Evolutionary conservation across 2,329 filamentous ascomycete genomes (phyloP).

Genomic region (Graphilbum fragrans): DNA sequence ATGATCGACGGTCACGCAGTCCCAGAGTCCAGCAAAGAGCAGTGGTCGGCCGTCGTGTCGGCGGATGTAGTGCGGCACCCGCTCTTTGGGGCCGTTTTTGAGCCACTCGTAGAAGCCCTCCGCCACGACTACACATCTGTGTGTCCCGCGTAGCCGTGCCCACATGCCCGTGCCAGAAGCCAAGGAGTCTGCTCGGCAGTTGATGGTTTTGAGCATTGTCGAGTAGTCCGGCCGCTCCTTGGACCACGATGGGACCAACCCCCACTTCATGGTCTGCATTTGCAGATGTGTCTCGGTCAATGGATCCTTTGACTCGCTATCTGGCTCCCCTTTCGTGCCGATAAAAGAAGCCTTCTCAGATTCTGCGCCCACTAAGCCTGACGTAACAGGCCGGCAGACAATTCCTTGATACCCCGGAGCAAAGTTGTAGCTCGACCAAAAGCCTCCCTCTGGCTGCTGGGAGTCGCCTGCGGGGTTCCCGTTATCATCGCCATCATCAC

Average conservation of each 20-base stretch:
- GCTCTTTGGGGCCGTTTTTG: slow-evolving; percentile 64
- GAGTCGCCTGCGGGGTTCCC: slow-evolving; percentile 51
- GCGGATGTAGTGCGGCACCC: slow-evolving; percentile 73
- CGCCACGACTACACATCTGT: slow-evolving; percentile 76
- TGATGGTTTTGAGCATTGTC: slow-evolving; percentile 77
- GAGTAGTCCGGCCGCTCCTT: slow-evolving; percentile 70
- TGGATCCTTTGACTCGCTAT: slow-evolving; percentile 3
- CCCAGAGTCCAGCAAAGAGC: slow-evolving; percentile 88
- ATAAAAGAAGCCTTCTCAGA: no score
- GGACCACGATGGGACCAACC: slow-evolving; percentile 86
- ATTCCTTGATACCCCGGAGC: slow-evolving; percentile 77
- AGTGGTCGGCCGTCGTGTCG: slow-evolving; percentile 72
- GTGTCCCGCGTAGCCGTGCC: slow-evolving; percentile 79
- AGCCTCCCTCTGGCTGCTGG: slow-evolving; percentile 22
- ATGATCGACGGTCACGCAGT: slow-evolving; percentile 64
- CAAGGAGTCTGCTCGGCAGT: slow-evolving; percentile 85
- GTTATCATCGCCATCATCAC: slow-evolving; percentile 60
- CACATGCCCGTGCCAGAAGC: slow-evolving; percentile 71
- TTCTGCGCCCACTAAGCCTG: not conserved
- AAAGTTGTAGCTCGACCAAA: slow-evolving; percentile 80
- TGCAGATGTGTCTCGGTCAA: slow-evolving; percentile 49
- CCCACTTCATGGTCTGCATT: slow-evolving; percentile 93
- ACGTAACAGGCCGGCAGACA: slow-evolving; percentile 55
- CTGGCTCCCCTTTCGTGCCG: not conserved
- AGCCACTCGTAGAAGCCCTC: slow-evolving; percentile 97